Evolutionary conservation across 768 basidiomycete genomes (phyloP).

Genomic region (Hericium alpestre): DNA sequence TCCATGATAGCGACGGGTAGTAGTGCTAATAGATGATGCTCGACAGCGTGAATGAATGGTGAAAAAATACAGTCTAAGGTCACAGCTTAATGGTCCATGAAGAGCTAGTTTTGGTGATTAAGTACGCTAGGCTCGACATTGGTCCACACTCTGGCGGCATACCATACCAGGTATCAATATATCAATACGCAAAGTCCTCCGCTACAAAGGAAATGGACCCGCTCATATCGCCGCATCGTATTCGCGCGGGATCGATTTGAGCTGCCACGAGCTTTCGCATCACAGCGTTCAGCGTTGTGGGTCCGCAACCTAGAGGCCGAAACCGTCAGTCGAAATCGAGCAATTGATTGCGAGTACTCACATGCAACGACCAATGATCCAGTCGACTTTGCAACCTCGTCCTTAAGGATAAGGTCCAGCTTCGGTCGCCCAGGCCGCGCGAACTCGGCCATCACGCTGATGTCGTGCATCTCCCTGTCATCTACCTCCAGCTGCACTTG

Average conservation of each 20-base stretch:
- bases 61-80: no score
- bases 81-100: no score
- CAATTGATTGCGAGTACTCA: conserved; percentile 9
- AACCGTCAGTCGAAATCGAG: not conserved
- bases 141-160: no score
- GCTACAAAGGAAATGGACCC: conserved; percentile 52
- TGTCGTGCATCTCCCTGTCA: conserved; percentile 46
- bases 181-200: conserved; percentile 58
- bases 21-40: no score
- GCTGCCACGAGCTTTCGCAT: conserved; percentile 54
- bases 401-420: conserved; percentile 47
- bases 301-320: conserved; percentile 53
- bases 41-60: no score
- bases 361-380: conserved; percentile 58
- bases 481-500: conserved; percentile 37
- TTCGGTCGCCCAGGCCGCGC: conserved; percentile 59
- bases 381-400: conserved; percentile 47
- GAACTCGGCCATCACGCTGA: conserved; percentile 49
- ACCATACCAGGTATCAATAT: conserved; percentile 26
- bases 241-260: conserved; percentile 45
- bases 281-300: conserved; percentile 55
- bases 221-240: conserved; percentile 44
- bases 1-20: no score
- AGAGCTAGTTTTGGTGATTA: no score
- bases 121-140: no score